Conservation (phyloP, 805 yeast species). For the Yueomyces sp. region DNA sequence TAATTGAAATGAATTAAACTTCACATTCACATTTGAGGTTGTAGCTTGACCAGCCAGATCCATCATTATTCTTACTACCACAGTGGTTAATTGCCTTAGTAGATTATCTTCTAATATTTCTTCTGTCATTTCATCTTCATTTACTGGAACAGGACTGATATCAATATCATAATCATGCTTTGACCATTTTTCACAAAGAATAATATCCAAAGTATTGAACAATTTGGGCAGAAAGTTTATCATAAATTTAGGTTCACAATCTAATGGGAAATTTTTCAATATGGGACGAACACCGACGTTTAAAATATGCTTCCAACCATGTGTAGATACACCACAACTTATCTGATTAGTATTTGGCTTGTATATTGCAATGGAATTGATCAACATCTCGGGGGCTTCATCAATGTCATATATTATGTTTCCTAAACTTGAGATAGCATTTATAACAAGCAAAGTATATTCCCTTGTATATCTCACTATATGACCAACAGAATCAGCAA, state of each 20-base stretch:
- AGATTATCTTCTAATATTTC: constrained; percentile 98
- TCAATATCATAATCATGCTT: constrained; percentile 27
- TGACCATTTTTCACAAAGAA: constrained; percentile 68
- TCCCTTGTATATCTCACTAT: constrained; percentile 91
- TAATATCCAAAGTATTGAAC: constrained; percentile 55
- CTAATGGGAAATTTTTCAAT: constrained; percentile 76
- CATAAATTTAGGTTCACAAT: constrained; percentile 56
- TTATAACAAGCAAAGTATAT: constrained; percentile 81
- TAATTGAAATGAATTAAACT: constrained; percentile 41
- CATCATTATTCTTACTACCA: constrained; percentile 73
- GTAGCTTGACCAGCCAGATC: constrained; percentile 78
- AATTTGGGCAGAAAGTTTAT: constrained; percentile 65
- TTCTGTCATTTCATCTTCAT: constrained; percentile 79
- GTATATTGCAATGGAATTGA: constrained; percentile 67
- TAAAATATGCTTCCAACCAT: constrained; percentile 95
- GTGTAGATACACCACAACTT: constrained; percentile 72
- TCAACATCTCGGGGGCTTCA: constrained; percentile 56
- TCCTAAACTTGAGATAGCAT: constrained; percentile 80
- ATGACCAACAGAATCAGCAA: constrained; percentile 96
- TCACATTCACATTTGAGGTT: constrained; percentile 21
- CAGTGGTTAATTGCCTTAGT: constrained; percentile 83
- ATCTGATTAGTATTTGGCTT: constrained; percentile 39
- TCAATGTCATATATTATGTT: constrained; percentile 82
- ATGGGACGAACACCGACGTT: constrained; percentile 79
- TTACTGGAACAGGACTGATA: constrained; percentile 40